Base-by-base conservation (phyloP, 805 yeast species). In the Wickerhamomyces chambardii region DNA sequence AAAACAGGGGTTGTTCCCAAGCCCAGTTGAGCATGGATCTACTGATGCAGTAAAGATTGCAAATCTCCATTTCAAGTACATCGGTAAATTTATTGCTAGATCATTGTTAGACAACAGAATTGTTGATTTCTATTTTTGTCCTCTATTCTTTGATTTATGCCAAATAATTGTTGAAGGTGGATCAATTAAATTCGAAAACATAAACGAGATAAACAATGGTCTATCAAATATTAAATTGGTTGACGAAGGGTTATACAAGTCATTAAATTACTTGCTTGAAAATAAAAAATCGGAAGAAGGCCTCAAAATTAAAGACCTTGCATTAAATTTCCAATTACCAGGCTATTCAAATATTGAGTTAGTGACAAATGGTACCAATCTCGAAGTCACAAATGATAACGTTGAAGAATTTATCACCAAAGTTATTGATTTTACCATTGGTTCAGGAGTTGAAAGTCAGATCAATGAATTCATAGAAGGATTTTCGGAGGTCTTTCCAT, bases 71-170 rank as follows among this genome's bases (percentile, higher is more conserved):
- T 90, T 85, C 55, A 64, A 67, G 14, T 67, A 73, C 16, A 59
- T 90, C 40, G 98, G 98, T 4, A 75, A 73, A 35, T 86, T 92
- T 51, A 66, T 87, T 35, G 96, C 95, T 0, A 68, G 97, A 39
- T 82, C 96, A 0, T 61, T 89, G 51, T 56, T 90, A 34, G 98
- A 90, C 56, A 78, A 84, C n/a, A 66, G 97, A 43, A 76, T 89
- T 31, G 69, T 90, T 32, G 97, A 92, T 53, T 78, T 90, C 54
- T 66, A 75, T 32, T 79, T 90, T 59, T 85, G 76, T 50, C 70
- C 76, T 1, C 54, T 75, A 3, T 85, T 90, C 50, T 82, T 90
- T 51, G 68, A 71, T 32, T 42, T 83, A 12, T 70, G 82, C 7
- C 63, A 71, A 39, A 42, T 55, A 32, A 49, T 54, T 41, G 48